These are phyloP conservation scores for Aspergillus ruber DNA, from an alignment of 2,329 filamentous ascomycete species.

Conservation along the genomic window DNA sequence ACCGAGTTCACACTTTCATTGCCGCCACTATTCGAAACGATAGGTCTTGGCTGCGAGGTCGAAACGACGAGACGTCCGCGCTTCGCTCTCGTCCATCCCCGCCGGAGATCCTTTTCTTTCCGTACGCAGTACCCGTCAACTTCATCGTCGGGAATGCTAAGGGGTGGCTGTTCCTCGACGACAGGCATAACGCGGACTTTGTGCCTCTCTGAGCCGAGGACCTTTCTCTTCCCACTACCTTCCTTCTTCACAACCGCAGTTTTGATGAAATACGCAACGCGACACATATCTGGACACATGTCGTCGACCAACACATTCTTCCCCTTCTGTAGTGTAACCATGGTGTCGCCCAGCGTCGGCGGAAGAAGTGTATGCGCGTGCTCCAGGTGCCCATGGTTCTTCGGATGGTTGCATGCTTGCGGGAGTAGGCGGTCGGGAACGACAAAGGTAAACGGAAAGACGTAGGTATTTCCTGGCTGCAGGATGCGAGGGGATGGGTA, in stretches of 20 bases:
- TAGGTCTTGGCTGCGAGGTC: slow-evolving; percentile 52
- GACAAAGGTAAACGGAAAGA: slow-evolving; percentile 58
- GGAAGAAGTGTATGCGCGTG: slow-evolving; percentile 54
- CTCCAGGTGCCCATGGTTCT: slow-evolving; percentile 46
- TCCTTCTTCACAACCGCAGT: slow-evolving; percentile 38
- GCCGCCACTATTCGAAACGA: slow-evolving; percentile 33
- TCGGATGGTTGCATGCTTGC: slow-evolving; percentile 51
- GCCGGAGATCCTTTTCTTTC: slow-evolving; percentile 55
- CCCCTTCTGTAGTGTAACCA: slow-evolving; percentile 32
- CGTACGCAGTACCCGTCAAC: slow-evolving; percentile 47
- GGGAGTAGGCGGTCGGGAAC: slow-evolving; percentile 56
- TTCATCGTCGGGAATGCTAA: slow-evolving; percentile 43
- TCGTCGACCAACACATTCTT: slow-evolving; percentile 48
- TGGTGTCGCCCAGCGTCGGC: slow-evolving; percentile 55
- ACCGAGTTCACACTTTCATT: slow-evolving; percentile 45
- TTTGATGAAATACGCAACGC: slow-evolving; percentile 52
- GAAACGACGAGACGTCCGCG: slow-evolving; percentile 53
- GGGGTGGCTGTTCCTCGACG: slow-evolving; percentile 54
- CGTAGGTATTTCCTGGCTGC: slow-evolving; percentile 50
- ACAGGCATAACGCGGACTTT: slow-evolving; percentile 56
- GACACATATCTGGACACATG: slow-evolving; percentile 56
- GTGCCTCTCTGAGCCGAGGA: slow-evolving; percentile 46
- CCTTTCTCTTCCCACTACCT: slow-evolving; percentile 31
- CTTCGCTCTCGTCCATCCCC: slow-evolving; percentile 53
- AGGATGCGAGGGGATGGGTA: slow-evolving; percentile 52